Percentiles rank a stretch among this genome's conserved stretches.
These are phyloP conservation scores for Neofusicoccum sp. DNA, from an alignment of 2,329 filamentous ascomycete species.

Conservation along the genomic window DNA sequence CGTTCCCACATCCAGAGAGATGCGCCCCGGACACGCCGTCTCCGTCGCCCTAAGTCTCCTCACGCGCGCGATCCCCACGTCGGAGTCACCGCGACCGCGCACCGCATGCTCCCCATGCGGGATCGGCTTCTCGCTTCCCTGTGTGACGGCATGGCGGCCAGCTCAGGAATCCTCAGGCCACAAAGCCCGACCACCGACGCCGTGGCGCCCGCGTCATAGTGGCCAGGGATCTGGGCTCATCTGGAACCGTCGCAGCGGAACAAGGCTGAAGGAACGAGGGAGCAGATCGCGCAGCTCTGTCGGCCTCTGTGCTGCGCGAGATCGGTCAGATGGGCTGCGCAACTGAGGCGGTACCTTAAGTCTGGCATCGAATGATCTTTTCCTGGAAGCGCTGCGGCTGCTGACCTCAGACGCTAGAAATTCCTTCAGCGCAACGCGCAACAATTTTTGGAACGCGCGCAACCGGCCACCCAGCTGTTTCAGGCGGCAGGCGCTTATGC, in stretches of 20 bases:
- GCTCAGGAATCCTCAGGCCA: background rate
- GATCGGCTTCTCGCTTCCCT: background rate
- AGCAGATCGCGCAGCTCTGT: background rate
- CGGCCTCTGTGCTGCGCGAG: background rate
- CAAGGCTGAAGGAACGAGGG: conserved; percentile 9
- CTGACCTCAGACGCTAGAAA: conserved; percentile 13
- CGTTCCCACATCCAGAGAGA: conserved; percentile 10
- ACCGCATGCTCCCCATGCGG: background rate
- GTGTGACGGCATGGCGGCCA: background rate
- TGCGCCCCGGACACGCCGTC: conserved; percentile 13
- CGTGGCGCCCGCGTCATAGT: background rate
- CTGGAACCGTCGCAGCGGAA: conserved; percentile 7
- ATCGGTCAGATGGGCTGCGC: conserved; percentile 7
- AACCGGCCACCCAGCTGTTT: background rate
- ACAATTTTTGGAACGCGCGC: conserved; percentile 3
- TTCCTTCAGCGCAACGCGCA: background rate
- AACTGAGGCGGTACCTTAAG: conserved; percentile 15
- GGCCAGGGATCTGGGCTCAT: background rate
- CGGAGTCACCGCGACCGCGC: background rate
- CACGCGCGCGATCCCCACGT: background rate
- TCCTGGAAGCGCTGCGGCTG: conserved; percentile 15
- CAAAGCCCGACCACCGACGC: background rate
- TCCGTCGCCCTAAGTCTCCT: conserved; percentile 1
- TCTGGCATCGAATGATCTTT: conserved; percentile 8
- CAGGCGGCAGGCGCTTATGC: background rate